Evolutionary conservation across 352 stramenopile genomes (phyloP).

Genomic region (Pythium aquatile): DNA sequence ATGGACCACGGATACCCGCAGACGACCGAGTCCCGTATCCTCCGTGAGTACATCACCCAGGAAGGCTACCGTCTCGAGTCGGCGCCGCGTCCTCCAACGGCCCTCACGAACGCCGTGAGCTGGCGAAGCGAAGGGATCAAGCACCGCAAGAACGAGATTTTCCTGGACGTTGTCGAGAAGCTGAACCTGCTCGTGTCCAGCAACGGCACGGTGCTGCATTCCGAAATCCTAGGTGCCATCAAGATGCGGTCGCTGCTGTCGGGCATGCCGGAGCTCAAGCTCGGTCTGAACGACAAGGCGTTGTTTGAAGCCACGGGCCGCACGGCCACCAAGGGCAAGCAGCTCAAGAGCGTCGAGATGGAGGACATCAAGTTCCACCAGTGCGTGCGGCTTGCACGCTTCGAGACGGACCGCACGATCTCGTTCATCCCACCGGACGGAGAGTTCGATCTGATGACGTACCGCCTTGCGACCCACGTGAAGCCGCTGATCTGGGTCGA

Average conservation of each 20-base stretch:
- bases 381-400: constrained; percentile 97
- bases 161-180: constrained; percentile 99
- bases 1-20: constrained; percentile 99
- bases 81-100: constrained; percentile 91
- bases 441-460: constrained; percentile 99
- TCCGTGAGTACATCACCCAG: constrained; percentile 97
- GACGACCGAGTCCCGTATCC: constrained; percentile 85
- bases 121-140: constrained; percentile 99
- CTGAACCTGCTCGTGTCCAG: constrained; percentile 94
- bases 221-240: constrained; percentile 97
- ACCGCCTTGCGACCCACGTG: constrained; percentile 97
- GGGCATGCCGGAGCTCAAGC: constrained; percentile 99
- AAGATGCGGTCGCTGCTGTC: constrained; percentile 99
- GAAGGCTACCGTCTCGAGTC: constrained; percentile 94
- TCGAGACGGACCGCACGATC: constrained; percentile 99
- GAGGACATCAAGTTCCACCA: constrained; percentile 99
- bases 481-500: constrained; percentile 99
- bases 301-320: constrained; percentile 98
- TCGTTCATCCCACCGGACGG: constrained; percentile 99
- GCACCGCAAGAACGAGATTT: constrained; percentile 99
- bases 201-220: constrained; percentile 98
- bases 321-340: constrained; percentile 89
- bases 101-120: constrained; percentile 98
- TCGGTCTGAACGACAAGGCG: constrained; percentile 99
- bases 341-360: constrained; percentile 91